Evolutionary conservation across 129 eudicot species (phyloP), one percentile per base, ranked within the genome.

Genomic region (Apium graveolens): DNA sequence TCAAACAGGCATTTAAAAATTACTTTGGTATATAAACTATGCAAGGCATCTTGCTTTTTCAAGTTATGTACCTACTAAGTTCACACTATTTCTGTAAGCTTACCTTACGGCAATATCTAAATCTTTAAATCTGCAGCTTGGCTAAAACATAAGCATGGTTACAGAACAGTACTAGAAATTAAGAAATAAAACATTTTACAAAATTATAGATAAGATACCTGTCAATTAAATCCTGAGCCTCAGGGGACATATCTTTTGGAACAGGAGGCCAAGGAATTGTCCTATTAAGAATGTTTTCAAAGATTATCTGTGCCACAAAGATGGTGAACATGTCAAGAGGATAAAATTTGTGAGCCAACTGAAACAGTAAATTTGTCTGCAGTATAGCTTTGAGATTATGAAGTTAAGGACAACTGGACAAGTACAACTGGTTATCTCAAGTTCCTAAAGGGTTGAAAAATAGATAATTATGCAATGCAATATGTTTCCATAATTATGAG

Each of bases 281-380:
- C 74, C 89, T 89, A 82, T 86, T 90, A n/a, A 92, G 97, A 78
- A 92, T 92, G 83, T 92, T 92, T 81, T 92, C 84, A 76, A 92
- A 92, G 79, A 92, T 90, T 77, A 81, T 87, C 97, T 92, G 93
- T 29, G 60, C 82, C 78, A 73, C 68, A 70, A 81, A 70, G 74
- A 49, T 49, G 53, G 27, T 55, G 63, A 27, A 26, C 70, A n/a
- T 68, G 80, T 75, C 46, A 76, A 70, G 69, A 75, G 35, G 53
- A 70, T 29, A 57, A 66, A 24, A 7, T 31, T 44, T 66, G 26
- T 48, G 37, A 76, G 48, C 68, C 26, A 11, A 68, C 11, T 74
- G 62, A 14, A 74, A 74, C 41, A 42, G 21, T 26, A 74, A 43
- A 45, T 4, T 29, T 43, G 62, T 74, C 78, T 43, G 55, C 32